Percentiles rank a stretch among this genome's conserved stretches.
phyloP scores from a whole-genome alignment of 768 basidiomycete genomes.

The Suillus alpinus region DNA sequence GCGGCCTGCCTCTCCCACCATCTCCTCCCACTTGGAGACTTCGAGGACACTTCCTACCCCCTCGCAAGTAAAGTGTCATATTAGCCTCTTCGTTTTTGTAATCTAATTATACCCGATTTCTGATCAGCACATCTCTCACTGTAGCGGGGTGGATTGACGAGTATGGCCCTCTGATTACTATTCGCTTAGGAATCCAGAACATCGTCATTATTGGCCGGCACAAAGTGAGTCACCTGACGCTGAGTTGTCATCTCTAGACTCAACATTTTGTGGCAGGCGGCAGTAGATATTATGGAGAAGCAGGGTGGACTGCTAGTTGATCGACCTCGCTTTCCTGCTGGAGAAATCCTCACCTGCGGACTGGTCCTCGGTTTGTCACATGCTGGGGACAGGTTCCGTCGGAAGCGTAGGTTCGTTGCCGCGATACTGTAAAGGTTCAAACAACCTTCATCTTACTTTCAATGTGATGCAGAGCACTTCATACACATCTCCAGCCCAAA shows the following conservation, averaged over 20 bases:
- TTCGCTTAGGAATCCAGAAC: not conserved
- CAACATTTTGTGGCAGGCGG: not conserved
- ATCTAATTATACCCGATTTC: not conserved
- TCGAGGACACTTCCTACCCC: not conserved
- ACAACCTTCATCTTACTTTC: not conserved
- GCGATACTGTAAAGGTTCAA: not conserved
- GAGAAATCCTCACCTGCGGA: not conserved
- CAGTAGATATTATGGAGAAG: not conserved
- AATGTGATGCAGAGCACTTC: not conserved
- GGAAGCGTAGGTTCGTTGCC: not conserved
- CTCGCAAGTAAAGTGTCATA: not conserved
- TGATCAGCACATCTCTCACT: not conserved
- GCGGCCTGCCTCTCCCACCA: not conserved
- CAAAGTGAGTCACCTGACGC: not conserved
- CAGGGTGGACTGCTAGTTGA: not conserved
- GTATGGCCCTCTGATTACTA: not conserved
- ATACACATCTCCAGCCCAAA: not conserved
- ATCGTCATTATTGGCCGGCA: not conserved
- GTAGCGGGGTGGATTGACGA: not conserved
- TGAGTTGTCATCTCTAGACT: too few species aligned
- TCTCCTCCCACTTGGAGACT: not conserved
- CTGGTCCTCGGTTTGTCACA: not conserved
- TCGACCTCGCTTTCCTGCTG: not conserved
- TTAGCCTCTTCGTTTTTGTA: not conserved
- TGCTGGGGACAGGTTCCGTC: not conserved